Conservation (phyloP, 176 grass and related monocot genomes). For the Poa pratensis region DNA sequence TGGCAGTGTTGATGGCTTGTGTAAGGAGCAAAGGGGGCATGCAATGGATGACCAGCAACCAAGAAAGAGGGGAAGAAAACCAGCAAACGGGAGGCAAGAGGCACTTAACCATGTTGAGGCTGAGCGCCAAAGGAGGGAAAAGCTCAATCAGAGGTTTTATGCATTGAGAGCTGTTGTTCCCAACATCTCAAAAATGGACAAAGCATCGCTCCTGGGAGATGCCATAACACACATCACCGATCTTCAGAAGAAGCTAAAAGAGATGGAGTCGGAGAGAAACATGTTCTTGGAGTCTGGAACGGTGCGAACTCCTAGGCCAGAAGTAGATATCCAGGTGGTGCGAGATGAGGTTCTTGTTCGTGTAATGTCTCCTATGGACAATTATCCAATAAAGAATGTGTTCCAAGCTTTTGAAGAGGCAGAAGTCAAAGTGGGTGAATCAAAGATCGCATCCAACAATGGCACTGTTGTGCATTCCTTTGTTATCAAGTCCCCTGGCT, state of each 20-base stretch:
- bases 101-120: constrained; percentile 86
- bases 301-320: constrained; percentile 31
- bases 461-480: constrained; percentile 63
- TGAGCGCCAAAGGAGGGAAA: constrained; percentile 85
- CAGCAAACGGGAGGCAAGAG: constrained; percentile 74
- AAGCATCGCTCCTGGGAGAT: constrained; percentile 80
- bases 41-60: constrained; percentile 49
- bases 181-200: constrained; percentile 91
- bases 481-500: constrained; percentile 62
- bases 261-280: constrained; percentile 74
- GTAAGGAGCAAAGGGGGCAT: constrained; percentile 38
- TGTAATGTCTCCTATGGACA: constrained; percentile 56
- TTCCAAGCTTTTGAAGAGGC: constrained; percentile 74
- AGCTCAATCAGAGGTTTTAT: constrained; percentile 85
- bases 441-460: constrained; percentile 52
- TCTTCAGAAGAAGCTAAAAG: constrained; percentile 71
- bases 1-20: constrained; percentile 44
- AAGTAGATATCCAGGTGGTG: constrained; percentile 66
- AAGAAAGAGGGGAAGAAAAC: constrained; percentile 82
- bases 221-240: constrained; percentile 74
- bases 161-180: constrained; percentile 77
- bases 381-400: constrained; percentile 61
- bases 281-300: constrained; percentile 38
- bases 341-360: constrained; percentile 70
- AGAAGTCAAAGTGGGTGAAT: constrained; percentile 60